phyloP scores from a whole-genome alignment of 768 basidiomycete genomes.

The Suillus ampliporus region DNA sequence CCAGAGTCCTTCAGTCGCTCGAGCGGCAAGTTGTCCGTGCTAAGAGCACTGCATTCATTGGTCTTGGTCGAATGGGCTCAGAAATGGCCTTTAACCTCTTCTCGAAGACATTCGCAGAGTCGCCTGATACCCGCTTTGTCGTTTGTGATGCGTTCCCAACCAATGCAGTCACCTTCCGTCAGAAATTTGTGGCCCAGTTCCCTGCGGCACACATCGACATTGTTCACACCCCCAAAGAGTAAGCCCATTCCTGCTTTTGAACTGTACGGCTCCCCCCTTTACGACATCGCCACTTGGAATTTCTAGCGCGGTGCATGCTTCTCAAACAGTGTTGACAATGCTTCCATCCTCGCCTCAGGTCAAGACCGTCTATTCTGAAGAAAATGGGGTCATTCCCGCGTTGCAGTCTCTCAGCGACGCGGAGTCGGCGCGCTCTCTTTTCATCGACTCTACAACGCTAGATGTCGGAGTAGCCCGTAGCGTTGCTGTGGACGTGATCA shows the following conservation, averaged over 20 bases:
- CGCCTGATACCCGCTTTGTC: conserved; percentile 63
- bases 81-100: conserved; percentile 89
- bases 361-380: conserved; percentile 67
- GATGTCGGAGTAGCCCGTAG: conserved; percentile 77
- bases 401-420: conserved; percentile 52
- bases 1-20: conserved; percentile 47
- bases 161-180: conserved; percentile 59
- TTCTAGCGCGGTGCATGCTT: conserved; percentile 64
- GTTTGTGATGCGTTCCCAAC: conserved; percentile 80
- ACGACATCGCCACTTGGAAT: conserved; percentile 18
- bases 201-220: conserved; percentile 65
- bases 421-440: conserved; percentile 55
- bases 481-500: conserved; percentile 60
- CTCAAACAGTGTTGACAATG: conserved; percentile 83
- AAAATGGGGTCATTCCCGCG: conserved; percentile 67
- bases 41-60: conserved; percentile 77
- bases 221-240: conserved; percentile 75
- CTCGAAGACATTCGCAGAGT: conserved; percentile 66
- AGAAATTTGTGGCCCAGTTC: conserved; percentile 59
- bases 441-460: conserved; percentile 91
- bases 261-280: conserved; percentile 9
- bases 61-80: conserved; percentile 87
- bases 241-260: conserved; percentile 38
- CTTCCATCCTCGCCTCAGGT: conserved; percentile 93
- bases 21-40: conserved; percentile 43